These are phyloP conservation scores for Saccharomyces hybrid DNA, from an alignment of 1,139 yeast species.

Conservation along the genomic window DNA sequence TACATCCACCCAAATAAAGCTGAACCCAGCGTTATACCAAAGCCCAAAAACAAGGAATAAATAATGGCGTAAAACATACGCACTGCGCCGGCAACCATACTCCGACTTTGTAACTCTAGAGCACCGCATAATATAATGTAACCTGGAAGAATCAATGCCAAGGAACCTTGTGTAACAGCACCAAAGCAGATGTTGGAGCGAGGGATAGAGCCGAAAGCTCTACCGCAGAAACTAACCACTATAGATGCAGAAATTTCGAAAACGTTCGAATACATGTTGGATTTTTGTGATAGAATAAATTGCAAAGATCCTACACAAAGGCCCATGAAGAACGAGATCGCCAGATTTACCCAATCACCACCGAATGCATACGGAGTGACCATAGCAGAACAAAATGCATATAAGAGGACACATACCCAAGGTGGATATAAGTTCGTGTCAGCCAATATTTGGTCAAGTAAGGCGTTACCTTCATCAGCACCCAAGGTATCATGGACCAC, in stretches of 20 bases:
- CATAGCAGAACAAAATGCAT: constrained; percentile 72
- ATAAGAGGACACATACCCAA: constrained; percentile 71
- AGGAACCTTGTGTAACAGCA: constrained; percentile 81
- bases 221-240: constrained; percentile 75
- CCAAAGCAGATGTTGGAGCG: constrained; percentile 71
- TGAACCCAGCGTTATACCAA: constrained; percentile 90
- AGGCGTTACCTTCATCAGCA: constrained; percentile 74
- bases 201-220: constrained; percentile 80
- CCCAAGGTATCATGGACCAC: constrained; percentile 84
- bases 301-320: constrained; percentile 76
- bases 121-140: constrained; percentile 89
- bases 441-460: constrained; percentile 59
- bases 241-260: constrained; percentile 88
- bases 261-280: constrained; percentile 80
- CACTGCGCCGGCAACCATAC: constrained; percentile 88
- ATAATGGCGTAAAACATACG: constrained; percentile 94
- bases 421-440: constrained; percentile 60
- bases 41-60: constrained; percentile 81
- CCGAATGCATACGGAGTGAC: constrained; percentile 87
- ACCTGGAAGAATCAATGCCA: constrained; percentile 88
- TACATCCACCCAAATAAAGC: constrained; percentile 88
- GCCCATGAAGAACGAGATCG: constrained; percentile 76
- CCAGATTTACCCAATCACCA: constrained; percentile 85
- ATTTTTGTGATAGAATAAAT: constrained; percentile 73
- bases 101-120: constrained; percentile 79